Evolutionary conservation across 2,329 filamentous ascomycete species (phyloP).

Genomic region (Ceratocystis variospora): DNA sequence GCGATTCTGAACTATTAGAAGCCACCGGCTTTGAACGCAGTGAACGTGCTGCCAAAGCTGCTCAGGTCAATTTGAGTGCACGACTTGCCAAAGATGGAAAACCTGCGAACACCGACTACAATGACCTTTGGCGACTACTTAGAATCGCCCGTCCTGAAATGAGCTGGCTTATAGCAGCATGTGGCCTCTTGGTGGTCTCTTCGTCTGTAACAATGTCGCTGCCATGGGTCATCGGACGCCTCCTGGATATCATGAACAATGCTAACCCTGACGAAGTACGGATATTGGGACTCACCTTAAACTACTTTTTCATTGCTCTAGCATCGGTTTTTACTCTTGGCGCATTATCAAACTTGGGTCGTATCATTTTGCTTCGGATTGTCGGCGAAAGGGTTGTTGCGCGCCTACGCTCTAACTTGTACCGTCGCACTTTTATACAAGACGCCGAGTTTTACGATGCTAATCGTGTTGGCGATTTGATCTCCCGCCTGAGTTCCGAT

Average conservation of each 20-base stretch:
- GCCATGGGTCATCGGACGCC: conserved; percentile 90
- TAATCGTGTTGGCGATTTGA: conserved; percentile 89
- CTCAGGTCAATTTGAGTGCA: conserved; percentile 78
- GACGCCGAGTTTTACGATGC: conserved; percentile 99
- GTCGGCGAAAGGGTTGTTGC: conserved; percentile 92
- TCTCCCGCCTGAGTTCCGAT: conserved; percentile 88
- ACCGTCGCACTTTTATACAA: conserved; percentile 84
- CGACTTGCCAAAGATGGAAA: conserved; percentile 74
- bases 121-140: conserved; percentile 74
- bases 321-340: conserved; percentile 65
- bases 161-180: conserved; percentile 62
- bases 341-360: conserved; percentile 80
- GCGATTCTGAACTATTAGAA: conserved; percentile 31
- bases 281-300: conserved; percentile 71
- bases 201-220: conserved; percentile 92
- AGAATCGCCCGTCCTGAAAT: conserved; percentile 80
- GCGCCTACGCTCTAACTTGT: conserved; percentile 75
- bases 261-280: conserved; percentile 57
- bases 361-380: conserved; percentile 83
- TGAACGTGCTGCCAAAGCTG: conserved; percentile 73
- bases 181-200: conserved; percentile 73
- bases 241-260: conserved; percentile 62
- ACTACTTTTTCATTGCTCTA: conserved; percentile 77
- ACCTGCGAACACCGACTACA: conserved; percentile 35
- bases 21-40: conserved; percentile 45